Evolutionary conservation across 192 early-diverging fungal species (phyloP).

Genomic region (Phlyctochytrium arcticum): DNA sequence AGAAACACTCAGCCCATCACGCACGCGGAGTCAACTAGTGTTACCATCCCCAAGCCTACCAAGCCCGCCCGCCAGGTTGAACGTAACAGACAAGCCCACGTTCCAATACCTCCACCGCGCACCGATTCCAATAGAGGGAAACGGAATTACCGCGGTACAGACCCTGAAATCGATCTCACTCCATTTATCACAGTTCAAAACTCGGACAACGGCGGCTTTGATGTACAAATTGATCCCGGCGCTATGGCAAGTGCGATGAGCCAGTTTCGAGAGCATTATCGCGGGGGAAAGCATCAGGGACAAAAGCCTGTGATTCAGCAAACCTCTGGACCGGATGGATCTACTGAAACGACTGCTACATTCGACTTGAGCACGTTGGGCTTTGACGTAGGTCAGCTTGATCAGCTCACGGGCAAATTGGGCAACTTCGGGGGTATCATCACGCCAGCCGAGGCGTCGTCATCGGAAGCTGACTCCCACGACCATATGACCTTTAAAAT

Average conservation of each 20-base stretch:
- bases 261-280: slow-evolving; percentile 14
- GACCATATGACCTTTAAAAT: slow-evolving; percentile 22
- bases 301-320: not conserved
- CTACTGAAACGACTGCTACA: not conserved
- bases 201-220: not conserved
- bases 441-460: not conserved
- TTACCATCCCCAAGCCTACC: too few species aligned
- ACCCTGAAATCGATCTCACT: slow-evolving; percentile 25
- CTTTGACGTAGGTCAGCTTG: slow-evolving; percentile 12
- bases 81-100: too few species aligned
- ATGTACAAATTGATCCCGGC: slow-evolving; percentile 15
- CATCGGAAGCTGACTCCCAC: not conserved
- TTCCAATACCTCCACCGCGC: too few species aligned
- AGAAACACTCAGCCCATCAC: too few species aligned
- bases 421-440: not conserved
- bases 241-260: slow-evolving; percentile 10
- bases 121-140: too few species aligned
- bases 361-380: slow-evolving; percentile 11
- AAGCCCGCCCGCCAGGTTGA: too few species aligned
- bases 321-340: not conserved
- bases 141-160: too few species aligned
- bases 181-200: not conserved
- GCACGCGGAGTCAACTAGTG: too few species aligned
- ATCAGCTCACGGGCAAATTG: slow-evolving; percentile 2
- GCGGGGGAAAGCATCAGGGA: not conserved